Base-by-base conservation (phyloP, 2,329 filamentous ascomycete genomes). In the Apiospora arundinis region DNA sequence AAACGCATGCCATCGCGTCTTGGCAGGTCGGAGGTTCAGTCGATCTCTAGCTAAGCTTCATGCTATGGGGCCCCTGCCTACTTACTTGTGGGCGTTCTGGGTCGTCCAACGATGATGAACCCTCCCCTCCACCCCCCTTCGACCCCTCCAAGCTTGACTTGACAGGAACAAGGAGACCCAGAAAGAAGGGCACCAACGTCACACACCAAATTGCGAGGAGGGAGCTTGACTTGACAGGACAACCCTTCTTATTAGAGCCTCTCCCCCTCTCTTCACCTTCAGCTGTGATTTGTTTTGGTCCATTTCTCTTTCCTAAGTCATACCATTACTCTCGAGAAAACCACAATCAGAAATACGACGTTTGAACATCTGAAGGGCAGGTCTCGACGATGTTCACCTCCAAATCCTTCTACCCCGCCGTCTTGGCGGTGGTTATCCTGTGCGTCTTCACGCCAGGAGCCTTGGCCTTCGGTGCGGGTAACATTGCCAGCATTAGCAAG, bases 401-500 rank as follows among this genome's bases (percentile, higher is more conserved):
- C 81, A 82, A 73, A 78, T 84, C 74, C 87, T 84, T 78, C 83
- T 83, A 84, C 76, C 83, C 85, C 78, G 81, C 89, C 77, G 78
- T 90, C 73, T 78, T 90, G 81, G 87, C 86, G 77, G 78, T 91
- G 75, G 81, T 89, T 70, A 79, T 94, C 75, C 83, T 95, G 75
- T 85, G 95, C 76, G 83, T 89, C 75, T 89, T 94, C 77, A 89
- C 91, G 70, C 86, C 86, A 73, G 93, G 92, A 23, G 89, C 90
- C 46, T 86, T 92, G 75, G 94, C 93, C 70, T 97, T 97, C 79
- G 94, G 94, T 75, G 94, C 94, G 77, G 95, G 95, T 73, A 97
- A 97, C 82, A 96, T 97, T 80, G 93, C 93, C 56, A 91, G 92
- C 71, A 88, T 94, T 73, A 92, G 93, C 78, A 92, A 91, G 80